Evolutionary conservation across 2,329 filamentous ascomycete genomes (phyloP), one percentile per base, ranked within the genome.

Genomic region (Sclerotinia spermophila): DNA sequence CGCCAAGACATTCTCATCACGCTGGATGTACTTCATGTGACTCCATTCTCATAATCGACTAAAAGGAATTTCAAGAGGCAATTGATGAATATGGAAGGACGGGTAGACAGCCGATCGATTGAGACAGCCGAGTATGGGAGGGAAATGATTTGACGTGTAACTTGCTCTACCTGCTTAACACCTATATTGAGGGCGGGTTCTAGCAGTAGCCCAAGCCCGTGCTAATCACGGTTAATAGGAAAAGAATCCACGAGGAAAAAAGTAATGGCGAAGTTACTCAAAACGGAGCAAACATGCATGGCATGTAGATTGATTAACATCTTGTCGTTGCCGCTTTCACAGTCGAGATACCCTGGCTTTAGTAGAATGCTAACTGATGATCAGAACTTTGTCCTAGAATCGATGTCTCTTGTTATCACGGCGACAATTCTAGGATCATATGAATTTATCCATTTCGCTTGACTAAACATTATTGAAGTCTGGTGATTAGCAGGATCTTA

Each of bases 21-120:
- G 19, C 5, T 15, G 42, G 27, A 48, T 45, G 21, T 38, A 17
- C 27, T 38, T 5, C 56, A 13, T 44, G 7, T 33, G 33, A 38
- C 15, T 68, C 33, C 48, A 30, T 33, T 62, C 11, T 11, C 42
- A 53, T 8, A 30, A 30, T 13, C 30, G 3, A 13, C n/a, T 27
- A 19, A 40, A 2, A 13, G 19, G 6, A 13, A 53, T 40, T 51
- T 66, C n/a, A 11, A 40, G 33, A 30, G 45, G n/a, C 44, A 53
- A 40, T 66, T 17, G 58, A 38, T 21, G 51, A 68, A 55, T 71
- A 75, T 76, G 76, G 76, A 71, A 77, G 65, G 70, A 68, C 76
- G 76, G 76, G 74, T 73, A 78, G 75, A 67, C 55, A 72, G 67
- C 76, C 75, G 76, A 64, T 72, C 59, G 69, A 75, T 33, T 72